Evolutionary conservation across 345 rosid genomes (phyloP), one percentile per base, ranked within the genome.

Genomic region (Populus simonii): DNA sequence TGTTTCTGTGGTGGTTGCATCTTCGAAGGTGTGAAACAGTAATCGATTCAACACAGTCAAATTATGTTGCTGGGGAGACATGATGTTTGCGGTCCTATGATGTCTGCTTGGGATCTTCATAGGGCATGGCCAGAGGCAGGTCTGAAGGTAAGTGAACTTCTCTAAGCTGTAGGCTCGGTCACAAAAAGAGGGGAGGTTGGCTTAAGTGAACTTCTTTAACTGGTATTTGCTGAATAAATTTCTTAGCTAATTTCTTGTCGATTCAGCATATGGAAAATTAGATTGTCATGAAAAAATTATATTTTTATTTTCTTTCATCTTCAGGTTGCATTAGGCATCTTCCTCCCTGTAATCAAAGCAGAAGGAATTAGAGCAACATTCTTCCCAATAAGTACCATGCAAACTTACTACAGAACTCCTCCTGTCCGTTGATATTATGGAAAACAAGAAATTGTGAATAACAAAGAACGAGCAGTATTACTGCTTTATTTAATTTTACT

Each of bases 71-170:
- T 93, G 99, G 99, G 99, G 81, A 91, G 98, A 87, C 93, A 93
- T 83, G 99, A 96, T 69, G 83, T 91, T 25, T 89, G 94, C 75
- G 92, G 97, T 83, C 99, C 99, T 23, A 92, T 96, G 96, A 92
- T 96, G 96, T 96, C 99, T 67, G 99, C 99, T 78, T 93, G 99
- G 99, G 99, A 96, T 90, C 93, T 93, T 76, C 99, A 91, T 77
- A 96, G 84, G 88, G 91, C 93, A 79, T 96, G 96, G 97, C 97
- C 97, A 31, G 98, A 93, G 87, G 97, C 97, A 73, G 95, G 91
- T 29, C 87, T 96, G 47, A 91, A 87, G 95, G 99, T 92, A 86
- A 74, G 70, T 17, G 18, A 68, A 57, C 20, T 47, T 7, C 53
- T 81, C 17, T 15, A 20, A 25, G 23, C 70, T 18, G 36, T 70